Conservation (phyloP, 495 filamentous ascomycete species). For the Cladorrhinum samala region DNA sequence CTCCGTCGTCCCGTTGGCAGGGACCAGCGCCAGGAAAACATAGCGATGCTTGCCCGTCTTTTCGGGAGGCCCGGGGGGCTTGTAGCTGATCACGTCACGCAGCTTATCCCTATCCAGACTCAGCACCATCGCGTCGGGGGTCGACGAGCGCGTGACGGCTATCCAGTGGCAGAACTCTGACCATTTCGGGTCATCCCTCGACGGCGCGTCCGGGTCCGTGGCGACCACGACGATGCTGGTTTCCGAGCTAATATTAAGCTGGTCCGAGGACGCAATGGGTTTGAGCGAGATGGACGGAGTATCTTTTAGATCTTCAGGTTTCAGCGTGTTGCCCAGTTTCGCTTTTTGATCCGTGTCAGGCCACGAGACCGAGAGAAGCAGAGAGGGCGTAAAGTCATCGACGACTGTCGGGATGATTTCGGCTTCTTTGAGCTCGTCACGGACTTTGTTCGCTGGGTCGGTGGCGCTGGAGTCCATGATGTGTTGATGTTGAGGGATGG, state of each 20-base stretch:
- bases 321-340: constrained; percentile 56
- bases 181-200: constrained; percentile 57
- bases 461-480: background rate
- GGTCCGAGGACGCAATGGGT: background rate
- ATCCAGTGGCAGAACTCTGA: constrained; percentile 73
- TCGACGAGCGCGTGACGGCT: constrained; percentile 14
- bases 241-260: too few species aligned
- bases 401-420: constrained; percentile 61
- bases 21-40: constrained; percentile 54
- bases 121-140: too few species aligned
- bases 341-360: constrained; percentile 34
- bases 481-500: background rate
- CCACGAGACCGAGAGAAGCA: constrained; percentile 49
- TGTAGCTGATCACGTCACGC: constrained; percentile 49
- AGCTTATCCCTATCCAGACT: constrained; percentile 19
- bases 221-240: constrained; percentile 48
- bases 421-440: constrained; percentile 48
- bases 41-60: constrained; percentile 66
- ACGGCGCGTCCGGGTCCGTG: constrained; percentile 62
- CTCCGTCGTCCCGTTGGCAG: constrained; percentile 34
- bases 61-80: constrained; percentile 55
- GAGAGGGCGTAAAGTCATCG: constrained; percentile 54
- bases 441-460: background rate
- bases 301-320: constrained; percentile 44
- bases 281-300: constrained; percentile 41